Conservation (phyloP, 345 rosid species). For the Citrus cavaleriei region DNA sequence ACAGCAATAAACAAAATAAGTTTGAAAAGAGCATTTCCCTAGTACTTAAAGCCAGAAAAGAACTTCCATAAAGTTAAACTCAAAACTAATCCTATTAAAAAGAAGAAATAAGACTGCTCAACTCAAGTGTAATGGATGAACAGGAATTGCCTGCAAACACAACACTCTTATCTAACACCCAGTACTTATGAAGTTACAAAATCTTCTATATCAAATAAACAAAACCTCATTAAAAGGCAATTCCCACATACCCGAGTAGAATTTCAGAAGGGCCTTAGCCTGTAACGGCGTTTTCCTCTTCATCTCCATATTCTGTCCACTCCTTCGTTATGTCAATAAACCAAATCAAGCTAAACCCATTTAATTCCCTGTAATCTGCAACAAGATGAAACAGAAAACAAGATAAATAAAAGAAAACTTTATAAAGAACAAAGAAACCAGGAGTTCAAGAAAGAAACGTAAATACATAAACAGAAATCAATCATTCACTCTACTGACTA, state of each 20-base stretch:
- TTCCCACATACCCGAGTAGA: conserved; percentile 48
- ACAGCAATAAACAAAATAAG: not conserved
- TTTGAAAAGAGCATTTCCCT: not conserved
- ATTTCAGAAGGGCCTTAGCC: conserved; percentile 63
- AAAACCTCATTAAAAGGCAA: not conserved
- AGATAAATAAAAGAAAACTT: not conserved
- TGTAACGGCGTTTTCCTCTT: conserved; percentile 74
- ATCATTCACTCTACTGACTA: not conserved
- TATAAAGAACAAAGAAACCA: not conserved
- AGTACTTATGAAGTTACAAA: not conserved
- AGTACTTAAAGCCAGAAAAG: not conserved
- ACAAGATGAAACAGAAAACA: not conserved
- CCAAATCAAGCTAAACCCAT: not conserved
- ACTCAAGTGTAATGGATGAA: not conserved
- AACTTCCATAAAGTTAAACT: not conserved
- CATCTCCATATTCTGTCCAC: conserved; percentile 25
- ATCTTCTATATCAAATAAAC: not conserved
- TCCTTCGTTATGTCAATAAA: not conserved
- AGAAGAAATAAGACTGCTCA: not conserved
- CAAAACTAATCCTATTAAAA: not conserved
- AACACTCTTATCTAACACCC: not conserved
- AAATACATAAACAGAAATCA: not conserved
- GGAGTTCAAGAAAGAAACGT: not conserved
- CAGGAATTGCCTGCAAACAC: not conserved
- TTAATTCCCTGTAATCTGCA: conserved; percentile 11